A percentile compares a stretch with the other conserved stretches of the same genome.
Evolutionary conservation across 257 asterid species (phyloP).

Genomic region (Knoxia roxburghii): DNA sequence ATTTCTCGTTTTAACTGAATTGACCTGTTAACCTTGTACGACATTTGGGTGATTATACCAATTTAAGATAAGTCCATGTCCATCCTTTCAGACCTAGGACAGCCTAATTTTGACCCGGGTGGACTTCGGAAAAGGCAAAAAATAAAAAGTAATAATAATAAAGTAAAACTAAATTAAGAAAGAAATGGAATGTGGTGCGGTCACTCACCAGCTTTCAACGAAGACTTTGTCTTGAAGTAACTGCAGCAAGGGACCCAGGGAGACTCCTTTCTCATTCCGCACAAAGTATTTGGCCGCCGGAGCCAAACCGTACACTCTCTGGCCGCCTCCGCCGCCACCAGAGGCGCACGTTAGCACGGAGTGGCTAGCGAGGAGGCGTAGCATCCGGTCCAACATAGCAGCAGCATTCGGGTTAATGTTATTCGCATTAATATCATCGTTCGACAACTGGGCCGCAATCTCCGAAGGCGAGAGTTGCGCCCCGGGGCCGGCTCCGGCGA

Average conservation of each 20-base stretch:
- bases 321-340: not conserved
- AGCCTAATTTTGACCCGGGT: too few species aligned
- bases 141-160: too few species aligned
- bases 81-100: too few species aligned
- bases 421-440: too few species aligned
- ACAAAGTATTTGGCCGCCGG: conserved; percentile 27
- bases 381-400: conserved; percentile 30
- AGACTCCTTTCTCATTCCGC: not conserved
- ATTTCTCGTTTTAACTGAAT: too few species aligned
- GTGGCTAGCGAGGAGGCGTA: conserved; percentile 28
- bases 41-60: too few species aligned
- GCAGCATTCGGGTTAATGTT: conserved; percentile 8
- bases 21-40: too few species aligned
- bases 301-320: conserved; percentile 22
- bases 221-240: conserved; percentile 10
- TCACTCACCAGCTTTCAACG: conserved; percentile 14
- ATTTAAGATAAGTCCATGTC: too few species aligned
- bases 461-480: conserved; percentile 25
- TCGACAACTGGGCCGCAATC: conserved; percentile 19
- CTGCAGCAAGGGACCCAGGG: conserved; percentile 2
- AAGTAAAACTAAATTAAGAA: too few species aligned
- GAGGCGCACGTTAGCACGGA: conserved; percentile 25
- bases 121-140: too few species aligned
- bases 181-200: too few species aligned
- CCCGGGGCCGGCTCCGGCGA: conserved; percentile 18